These are phyloP conservation scores for Suillus placidus DNA, from an alignment of 768 basidiomycete species.

Conservation along the genomic window DNA sequence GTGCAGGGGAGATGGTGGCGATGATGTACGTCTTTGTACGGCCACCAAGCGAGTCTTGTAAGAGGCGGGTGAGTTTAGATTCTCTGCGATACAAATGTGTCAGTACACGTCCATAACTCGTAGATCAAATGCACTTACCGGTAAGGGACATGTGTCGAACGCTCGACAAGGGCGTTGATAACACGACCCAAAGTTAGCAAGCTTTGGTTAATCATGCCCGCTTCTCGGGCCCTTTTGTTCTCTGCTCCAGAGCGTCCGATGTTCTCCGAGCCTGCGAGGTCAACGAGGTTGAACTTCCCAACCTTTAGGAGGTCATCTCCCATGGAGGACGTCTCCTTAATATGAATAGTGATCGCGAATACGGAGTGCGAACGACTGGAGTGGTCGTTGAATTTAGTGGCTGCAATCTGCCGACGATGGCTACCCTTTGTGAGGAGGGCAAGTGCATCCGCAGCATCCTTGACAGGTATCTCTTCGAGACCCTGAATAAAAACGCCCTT, in stretches of 20 bases:
- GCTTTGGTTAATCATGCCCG: slow-evolving; percentile 99
- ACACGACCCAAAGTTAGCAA: slow-evolving; percentile 95
- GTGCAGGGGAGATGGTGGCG: slow-evolving; percentile 92
- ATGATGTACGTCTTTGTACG: slow-evolving; percentile 97
- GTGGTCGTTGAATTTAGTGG: slow-evolving; percentile 97
- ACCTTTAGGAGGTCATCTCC: slow-evolving; percentile 91
- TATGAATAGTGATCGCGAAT: slow-evolving; percentile 94
- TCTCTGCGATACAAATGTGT: slow-evolving; percentile 54
- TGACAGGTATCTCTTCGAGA: slow-evolving; percentile 85
- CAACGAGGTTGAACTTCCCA: slow-evolving; percentile 96
- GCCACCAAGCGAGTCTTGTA: slow-evolving; percentile 99
- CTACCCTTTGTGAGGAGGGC: slow-evolving; percentile 87
- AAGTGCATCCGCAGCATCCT: slow-evolving; percentile 81
- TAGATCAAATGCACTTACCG: slow-evolving; percentile 50
- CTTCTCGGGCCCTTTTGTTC: slow-evolving; percentile 92
- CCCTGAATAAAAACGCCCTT: slow-evolving; percentile 94
- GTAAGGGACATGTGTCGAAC: slow-evolving; percentile 90
- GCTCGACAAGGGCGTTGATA: slow-evolving; percentile 94
- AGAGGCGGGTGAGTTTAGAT: slow-evolving; percentile 94
- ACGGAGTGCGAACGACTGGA: slow-evolving; percentile 98
- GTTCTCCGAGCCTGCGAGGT: slow-evolving; percentile 96
- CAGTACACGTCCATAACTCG: neutral
- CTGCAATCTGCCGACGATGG: slow-evolving; percentile 87
- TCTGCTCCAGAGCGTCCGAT: slow-evolving; percentile 95
- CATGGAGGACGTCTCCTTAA: slow-evolving; percentile 75